A percentile compares a stretch with the other conserved stretches of the same genome.
Conservation (phyloP, 768 basidiomycete genomes). For the Calocybe indica region DNA sequence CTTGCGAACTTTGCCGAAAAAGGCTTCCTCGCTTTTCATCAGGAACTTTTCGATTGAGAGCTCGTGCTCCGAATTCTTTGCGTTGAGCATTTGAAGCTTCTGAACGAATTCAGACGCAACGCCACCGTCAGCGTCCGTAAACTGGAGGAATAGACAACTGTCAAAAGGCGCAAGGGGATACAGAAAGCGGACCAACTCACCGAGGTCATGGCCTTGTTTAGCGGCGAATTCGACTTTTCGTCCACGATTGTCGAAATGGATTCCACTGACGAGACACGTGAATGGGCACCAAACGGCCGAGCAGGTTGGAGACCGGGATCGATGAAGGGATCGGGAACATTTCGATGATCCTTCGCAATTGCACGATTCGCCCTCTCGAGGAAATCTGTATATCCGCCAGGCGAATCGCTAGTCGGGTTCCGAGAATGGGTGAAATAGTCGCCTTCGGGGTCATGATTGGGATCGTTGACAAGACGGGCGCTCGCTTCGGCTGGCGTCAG, state of each 20-base stretch:
- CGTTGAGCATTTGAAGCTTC: conserved; percentile 68
- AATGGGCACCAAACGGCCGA: conserved; percentile 77
- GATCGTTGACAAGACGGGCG: conserved; percentile 34
- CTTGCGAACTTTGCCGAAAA: conserved; percentile 86
- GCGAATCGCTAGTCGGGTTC: conserved; percentile 22
- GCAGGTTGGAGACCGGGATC: conserved; percentile 54
- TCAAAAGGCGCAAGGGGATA: background rate
- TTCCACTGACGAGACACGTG: conserved; percentile 79
- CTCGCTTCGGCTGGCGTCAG: conserved; percentile 37
- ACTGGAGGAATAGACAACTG: conserved; percentile 37
- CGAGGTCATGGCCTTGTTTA: conserved; percentile 91
- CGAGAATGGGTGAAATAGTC: conserved; percentile 44
- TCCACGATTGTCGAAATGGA: conserved; percentile 89
- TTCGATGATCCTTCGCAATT: conserved; percentile 73
- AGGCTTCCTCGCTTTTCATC: conserved; percentile 86
- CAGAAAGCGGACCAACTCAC: conserved; percentile 33
- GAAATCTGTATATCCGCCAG: conserved; percentile 67
- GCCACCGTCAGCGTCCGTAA: conserved; percentile 91
- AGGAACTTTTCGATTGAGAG: conserved; percentile 90
- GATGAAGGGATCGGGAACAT: conserved; percentile 84
- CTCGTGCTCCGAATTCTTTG: conserved; percentile 88
- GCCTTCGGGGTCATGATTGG: conserved; percentile 48
- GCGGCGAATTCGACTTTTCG: conserved; percentile 83
- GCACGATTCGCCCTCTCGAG: conserved; percentile 79
- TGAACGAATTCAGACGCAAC: conserved; percentile 87